These are phyloP conservation scores for Apiospora malaysiana DNA, from an alignment of 2,329 filamentous ascomycete species.

Conservation along the genomic window DNA sequence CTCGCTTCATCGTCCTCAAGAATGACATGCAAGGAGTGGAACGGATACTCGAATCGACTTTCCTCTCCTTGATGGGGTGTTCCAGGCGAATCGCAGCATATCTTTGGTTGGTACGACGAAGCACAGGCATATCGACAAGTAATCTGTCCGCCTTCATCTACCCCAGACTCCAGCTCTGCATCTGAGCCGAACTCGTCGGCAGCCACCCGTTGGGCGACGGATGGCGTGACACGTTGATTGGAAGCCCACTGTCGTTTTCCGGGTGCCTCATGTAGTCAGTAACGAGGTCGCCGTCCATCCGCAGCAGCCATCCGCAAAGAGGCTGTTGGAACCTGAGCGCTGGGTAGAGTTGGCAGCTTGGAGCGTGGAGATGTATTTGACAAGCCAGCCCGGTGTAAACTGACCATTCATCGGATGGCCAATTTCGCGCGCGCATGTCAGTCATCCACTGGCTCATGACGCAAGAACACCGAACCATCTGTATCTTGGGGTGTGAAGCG, in stretches of 20 bases:
- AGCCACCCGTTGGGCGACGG: constrained; percentile 12
- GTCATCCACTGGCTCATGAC: not conserved
- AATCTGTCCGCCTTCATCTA: constrained; percentile 4
- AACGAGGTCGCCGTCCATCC: not conserved
- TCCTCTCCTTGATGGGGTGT: not conserved
- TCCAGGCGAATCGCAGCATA: constrained; percentile 10
- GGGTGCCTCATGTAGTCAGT: not conserved
- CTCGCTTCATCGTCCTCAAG: not conserved
- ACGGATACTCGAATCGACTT: constrained; percentile 12
- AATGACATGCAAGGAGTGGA: not conserved
- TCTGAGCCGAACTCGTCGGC: not conserved
- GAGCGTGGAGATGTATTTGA: not conserved
- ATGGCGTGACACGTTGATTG: constrained; percentile 18
- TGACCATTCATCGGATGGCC: not conserved
- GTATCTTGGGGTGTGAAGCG: not conserved
- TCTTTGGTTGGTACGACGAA: not conserved
- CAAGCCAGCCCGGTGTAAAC: not conserved
- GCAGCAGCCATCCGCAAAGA: not conserved
- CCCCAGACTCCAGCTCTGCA: constrained; percentile 12
- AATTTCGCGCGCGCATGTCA: not conserved
- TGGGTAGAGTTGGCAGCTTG: not conserved
- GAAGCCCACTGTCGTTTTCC: not conserved
- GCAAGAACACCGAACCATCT: not conserved
- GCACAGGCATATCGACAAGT: constrained; percentile 8
- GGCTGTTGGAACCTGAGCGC: not conserved